Conservation (phyloP, 257 asterid species). For the Lantana camara region DNA sequence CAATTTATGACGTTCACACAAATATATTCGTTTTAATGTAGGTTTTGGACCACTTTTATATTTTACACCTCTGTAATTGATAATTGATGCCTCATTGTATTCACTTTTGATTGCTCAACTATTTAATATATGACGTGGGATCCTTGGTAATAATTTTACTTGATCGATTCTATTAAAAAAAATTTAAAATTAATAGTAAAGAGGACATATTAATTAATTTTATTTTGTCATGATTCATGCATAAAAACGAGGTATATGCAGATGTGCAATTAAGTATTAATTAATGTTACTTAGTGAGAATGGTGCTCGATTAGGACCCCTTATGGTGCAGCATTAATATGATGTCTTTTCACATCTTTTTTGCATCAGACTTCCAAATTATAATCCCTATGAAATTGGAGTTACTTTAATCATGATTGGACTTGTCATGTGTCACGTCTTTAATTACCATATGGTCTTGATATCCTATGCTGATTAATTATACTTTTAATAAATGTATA, state of each 20-base stretch:
- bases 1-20: too few relatives aligned
- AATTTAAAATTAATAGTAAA: too few relatives aligned
- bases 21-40: too few relatives aligned
- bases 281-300: neutral
- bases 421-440: neutral
- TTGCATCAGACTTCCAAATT: neutral
- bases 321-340: neutral
- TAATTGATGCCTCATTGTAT: too few relatives aligned
- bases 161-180: too few relatives aligned
- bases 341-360: neutral
- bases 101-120: too few relatives aligned
- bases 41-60: too few relatives aligned
- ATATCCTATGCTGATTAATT: neutral
- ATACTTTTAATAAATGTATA: too few relatives aligned
- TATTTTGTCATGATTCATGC: neutral
- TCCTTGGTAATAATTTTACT: too few relatives aligned
- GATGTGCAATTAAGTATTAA: neutral
- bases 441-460: neutral
- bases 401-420: neutral
- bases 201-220: too few relatives aligned
- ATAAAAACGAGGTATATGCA: neutral
- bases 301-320: neutral
- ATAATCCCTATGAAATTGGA: neutral
- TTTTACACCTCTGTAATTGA: too few relatives aligned
- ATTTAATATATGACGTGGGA: too few relatives aligned